These are phyloP conservation scores for Wallacemonas rigidus DNA, from an alignment of 208 protist species.

Conservation along the genomic window DNA sequence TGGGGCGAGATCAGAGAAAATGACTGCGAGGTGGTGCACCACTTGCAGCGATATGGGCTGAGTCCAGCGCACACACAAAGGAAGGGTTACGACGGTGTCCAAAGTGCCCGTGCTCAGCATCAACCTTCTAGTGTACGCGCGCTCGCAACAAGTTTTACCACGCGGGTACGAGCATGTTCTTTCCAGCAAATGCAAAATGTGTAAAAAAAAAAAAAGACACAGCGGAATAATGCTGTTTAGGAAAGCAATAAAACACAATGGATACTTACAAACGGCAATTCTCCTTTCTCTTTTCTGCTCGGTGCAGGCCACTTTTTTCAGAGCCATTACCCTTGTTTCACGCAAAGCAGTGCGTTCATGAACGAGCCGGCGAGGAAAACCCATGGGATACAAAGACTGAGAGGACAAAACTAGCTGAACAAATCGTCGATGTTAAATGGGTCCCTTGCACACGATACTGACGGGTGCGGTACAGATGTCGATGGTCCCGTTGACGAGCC, in stretches of 20 bases:
- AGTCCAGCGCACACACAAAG: too few species aligned
- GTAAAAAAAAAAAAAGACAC: conserved; percentile 9
- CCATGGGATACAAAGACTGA: not conserved
- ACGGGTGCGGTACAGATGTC: not conserved
- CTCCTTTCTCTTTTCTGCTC: not conserved
- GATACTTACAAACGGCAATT: not conserved
- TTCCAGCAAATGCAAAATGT: not conserved
- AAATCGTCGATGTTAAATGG: conserved; percentile 38
- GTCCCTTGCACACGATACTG: not conserved
- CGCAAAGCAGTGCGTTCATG: too few species aligned
- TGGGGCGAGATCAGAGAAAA: too few species aligned
- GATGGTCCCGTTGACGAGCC: not conserved
- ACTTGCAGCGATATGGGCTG: too few species aligned
- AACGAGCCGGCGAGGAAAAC: not conserved
- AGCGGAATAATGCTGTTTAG: not conserved
- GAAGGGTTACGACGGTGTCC: too few species aligned
- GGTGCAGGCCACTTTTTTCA: too few species aligned
- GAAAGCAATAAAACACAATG: conserved; percentile 1
- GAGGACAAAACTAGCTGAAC: conserved; percentile 26
- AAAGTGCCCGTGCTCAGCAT: too few species aligned
- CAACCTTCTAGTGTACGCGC: too few species aligned
- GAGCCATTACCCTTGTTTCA: too few species aligned
- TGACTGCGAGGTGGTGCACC: too few species aligned
- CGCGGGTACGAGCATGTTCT: not conserved
- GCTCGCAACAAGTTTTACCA: too few species aligned